Percentiles rank a stretch among this genome's conserved stretches.
Conservation (phyloP, 495 filamentous ascomycete species). For the Lasiosphaeria miniovina region DNA sequence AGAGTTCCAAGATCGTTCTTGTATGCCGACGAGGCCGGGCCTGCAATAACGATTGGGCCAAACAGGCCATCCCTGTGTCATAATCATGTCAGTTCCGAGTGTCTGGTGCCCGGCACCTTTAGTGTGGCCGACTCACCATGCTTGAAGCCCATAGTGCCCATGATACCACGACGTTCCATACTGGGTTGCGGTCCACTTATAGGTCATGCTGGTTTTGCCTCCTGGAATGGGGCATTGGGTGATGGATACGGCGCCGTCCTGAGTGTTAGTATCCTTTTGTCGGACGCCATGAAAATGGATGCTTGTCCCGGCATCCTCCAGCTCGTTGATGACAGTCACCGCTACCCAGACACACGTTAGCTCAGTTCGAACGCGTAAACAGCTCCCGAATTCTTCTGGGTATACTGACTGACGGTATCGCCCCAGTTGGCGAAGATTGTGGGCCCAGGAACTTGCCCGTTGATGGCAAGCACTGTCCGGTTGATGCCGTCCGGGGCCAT, state of each 20-base stretch:
- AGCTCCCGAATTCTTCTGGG: not conserved
- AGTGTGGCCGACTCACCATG: slow-evolving; percentile 16
- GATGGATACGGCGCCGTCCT: slow-evolving; percentile 43
- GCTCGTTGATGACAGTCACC: slow-evolving; percentile 44
- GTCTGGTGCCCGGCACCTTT: too few relatives aligned
- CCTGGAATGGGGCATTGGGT: slow-evolving; percentile 49
- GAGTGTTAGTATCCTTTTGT: slow-evolving; percentile 36
- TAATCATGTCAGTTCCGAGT: too few relatives aligned
- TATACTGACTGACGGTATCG: slow-evolving; percentile 39
- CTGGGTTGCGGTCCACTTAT: slow-evolving; percentile 47
- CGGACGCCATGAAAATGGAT: slow-evolving; percentile 38
- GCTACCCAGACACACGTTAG: slow-evolving; percentile 31
- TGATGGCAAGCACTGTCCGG: slow-evolving; percentile 40
- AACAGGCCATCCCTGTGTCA: not conserved
- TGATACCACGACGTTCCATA: slow-evolving; percentile 58
- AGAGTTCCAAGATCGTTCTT: slow-evolving; percentile 9
- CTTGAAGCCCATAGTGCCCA: slow-evolving; percentile 50
- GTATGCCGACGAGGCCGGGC: slow-evolving; percentile 31
- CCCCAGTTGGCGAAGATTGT: slow-evolving; percentile 44
- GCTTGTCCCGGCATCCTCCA: slow-evolving; percentile 30
- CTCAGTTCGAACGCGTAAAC: not conserved
- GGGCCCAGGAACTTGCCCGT: slow-evolving; percentile 45
- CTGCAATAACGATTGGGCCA: slow-evolving; percentile 15
- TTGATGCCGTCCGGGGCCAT: slow-evolving; percentile 49
- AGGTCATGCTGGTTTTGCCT: slow-evolving; percentile 42